Percentiles rank a stretch among this genome's conserved stretches.
These are phyloP conservation scores for Penicillium olsonii DNA, from an alignment of 2,329 filamentous ascomycete genomes.

Conservation along the genomic window DNA sequence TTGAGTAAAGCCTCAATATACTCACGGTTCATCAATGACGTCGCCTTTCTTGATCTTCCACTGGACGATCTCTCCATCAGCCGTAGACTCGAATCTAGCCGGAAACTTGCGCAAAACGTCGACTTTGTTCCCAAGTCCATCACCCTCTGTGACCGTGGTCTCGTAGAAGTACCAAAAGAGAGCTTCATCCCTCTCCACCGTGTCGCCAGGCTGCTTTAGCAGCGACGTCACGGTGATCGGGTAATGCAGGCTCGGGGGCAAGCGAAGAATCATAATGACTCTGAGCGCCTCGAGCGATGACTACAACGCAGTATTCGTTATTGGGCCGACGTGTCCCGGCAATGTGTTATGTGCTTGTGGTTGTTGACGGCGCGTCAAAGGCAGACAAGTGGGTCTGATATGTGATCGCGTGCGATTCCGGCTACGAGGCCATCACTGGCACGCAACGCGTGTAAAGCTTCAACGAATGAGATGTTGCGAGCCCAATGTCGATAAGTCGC, in stretches of 20 bases:
- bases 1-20: no score
- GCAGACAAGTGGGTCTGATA: slow-evolving; percentile 7
- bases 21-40: slow-evolving; percentile 46
- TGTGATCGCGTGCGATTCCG: slow-evolving; percentile 24
- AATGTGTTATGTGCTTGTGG: background rate
- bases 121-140: slow-evolving; percentile 73
- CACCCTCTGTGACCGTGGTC: slow-evolving; percentile 66
- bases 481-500: background rate
- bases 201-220: slow-evolving; percentile 72
- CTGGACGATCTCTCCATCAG: slow-evolving; percentile 73
- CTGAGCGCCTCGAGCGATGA: slow-evolving; percentile 18
- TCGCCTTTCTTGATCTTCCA: slow-evolving; percentile 67
- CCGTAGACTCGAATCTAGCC: slow-evolving; percentile 78
- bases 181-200: slow-evolving; percentile 72
- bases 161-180: slow-evolving; percentile 87
- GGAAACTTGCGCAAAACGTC: slow-evolving; percentile 70
- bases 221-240: slow-evolving; percentile 90
- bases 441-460: slow-evolving; percentile 21
- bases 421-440: slow-evolving; percentile 24
- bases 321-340: background rate
- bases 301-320: background rate
- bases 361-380: slow-evolving; percentile 6
- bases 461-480: background rate
- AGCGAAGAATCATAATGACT: slow-evolving; percentile 47
- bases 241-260: slow-evolving; percentile 70